phyloP scores from a whole-genome alignment of 2,329 filamentous ascomycete genomes.

The Tolypocladium capitatum region DNA sequence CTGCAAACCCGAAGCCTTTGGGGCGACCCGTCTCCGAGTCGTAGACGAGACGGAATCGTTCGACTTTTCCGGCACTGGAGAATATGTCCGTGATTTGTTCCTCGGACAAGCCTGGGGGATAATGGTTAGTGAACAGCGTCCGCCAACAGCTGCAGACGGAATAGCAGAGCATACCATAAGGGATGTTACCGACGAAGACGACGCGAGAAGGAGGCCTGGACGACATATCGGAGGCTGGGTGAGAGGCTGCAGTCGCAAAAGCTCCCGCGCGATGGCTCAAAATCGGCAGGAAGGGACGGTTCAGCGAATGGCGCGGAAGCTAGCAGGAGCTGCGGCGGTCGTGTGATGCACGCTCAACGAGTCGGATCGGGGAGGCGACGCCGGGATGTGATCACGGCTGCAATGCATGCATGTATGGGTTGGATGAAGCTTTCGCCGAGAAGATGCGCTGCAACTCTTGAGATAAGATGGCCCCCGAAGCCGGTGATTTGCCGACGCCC shows the following conservation, averaged over 20 bases:
- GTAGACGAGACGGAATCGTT: constrained; percentile 87
- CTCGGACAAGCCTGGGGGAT: constrained; percentile 68
- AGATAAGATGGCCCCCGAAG: not conserved
- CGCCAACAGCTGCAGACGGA: not conserved
- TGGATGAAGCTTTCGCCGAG: not conserved
- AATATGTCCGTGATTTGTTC: constrained; percentile 94
- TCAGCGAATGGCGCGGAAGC: not conserved
- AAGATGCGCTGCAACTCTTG: not conserved
- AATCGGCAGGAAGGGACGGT: not conserved
- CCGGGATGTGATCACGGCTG: not conserved
- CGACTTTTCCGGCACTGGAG: constrained; percentile 74
- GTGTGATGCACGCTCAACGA: not conserved
- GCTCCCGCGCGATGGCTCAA: not conserved
- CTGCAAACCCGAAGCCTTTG: constrained; percentile 93
- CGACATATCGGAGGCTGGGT: constrained; percentile 36
- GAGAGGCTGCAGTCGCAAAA: not conserved
- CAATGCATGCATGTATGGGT: too few relatives aligned
- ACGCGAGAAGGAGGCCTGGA: constrained; percentile 64
- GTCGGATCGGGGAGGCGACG: not conserved
- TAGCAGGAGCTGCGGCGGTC: not conserved
- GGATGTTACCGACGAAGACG: constrained; percentile 76
- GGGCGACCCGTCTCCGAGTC: constrained; percentile 90
- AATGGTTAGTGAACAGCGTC: constrained; percentile 8
- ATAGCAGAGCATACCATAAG: constrained; percentile 48
- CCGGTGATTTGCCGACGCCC: not conserved